Evolutionary conservation across 176 grass and related monocot genomes (phyloP), one percentile per base, ranked within the genome.

Genomic region (Themeda triandra): DNA sequence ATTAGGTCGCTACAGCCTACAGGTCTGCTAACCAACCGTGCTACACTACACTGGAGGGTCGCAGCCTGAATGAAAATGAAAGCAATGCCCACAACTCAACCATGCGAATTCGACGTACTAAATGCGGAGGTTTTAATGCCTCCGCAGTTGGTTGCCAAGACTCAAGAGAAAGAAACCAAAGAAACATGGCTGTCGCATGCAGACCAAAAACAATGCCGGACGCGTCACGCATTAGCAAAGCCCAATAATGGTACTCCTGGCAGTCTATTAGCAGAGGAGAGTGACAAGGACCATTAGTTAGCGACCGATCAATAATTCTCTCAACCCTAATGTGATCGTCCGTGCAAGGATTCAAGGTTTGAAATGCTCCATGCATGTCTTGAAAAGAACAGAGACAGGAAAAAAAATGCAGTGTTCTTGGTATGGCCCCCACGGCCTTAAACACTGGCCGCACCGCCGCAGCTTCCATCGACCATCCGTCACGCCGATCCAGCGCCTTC

Each of bases 121-220:
- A 90, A 83, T 87, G 88, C 75, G 13, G 10, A 8, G 54, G 18
- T 59, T 28, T 90, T 69, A 90, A 83, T 79, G 88, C 60, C 59
- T 63, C 18, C 15, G 1, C n/a, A 17, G 40, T 66, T 80, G 62
- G 75, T 68, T 78, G 84, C 84, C 45, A 15, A 5, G 1, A 5
- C n/a, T 36, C 23, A 66, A 44, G 24, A 2, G 39, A 27, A 24
- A 31, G 45, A 48, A 44, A 15, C 21, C 4, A 59, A 40, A 40
- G 10, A 13, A n/a, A 36, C 3, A 17, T 17, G 8, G 25, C 29
- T 51, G n/a, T n/a, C n/a, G n/a, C 29, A 1, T 42, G 11, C 10
- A 27, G 39, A 4, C 51, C 13, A 49, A 31, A 25, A 62, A 2
- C 21, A 13, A 10, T 2, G 7, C 8, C 17, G 11, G 4, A 64